Conservation (phyloP, 2,329 filamentous ascomycete genomes). For the Alternaria gansuensis region DNA sequence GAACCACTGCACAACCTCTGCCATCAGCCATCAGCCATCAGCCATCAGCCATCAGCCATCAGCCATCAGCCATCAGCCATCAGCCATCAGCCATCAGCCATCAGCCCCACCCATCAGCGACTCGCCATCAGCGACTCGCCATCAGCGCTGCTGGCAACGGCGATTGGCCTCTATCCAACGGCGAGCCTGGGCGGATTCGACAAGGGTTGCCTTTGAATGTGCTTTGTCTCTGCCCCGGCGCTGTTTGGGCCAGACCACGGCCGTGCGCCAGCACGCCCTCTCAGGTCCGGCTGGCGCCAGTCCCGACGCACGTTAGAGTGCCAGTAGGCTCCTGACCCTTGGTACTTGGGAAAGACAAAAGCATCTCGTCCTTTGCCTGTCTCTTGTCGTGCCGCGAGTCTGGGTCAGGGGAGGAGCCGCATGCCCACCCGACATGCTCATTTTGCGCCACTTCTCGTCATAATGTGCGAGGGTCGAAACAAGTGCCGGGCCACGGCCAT, state of each 20-base stretch:
- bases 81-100: no score
- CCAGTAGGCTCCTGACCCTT: conserved; percentile 42
- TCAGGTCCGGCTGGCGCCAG: conserved; percentile 47
- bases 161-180: conserved; percentile 33
- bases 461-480: conserved; percentile 11
- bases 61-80: no score
- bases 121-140: conserved; percentile 13
- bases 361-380: conserved; percentile 32
- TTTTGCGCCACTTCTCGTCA: conserved; percentile 18
- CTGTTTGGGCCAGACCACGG: conserved; percentile 47
- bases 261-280: conserved; percentile 39
- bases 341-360: conserved; percentile 49
- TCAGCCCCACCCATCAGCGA: no score
- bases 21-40: conserved; percentile 18
- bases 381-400: conserved; percentile 44
- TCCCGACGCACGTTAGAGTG: conserved; percentile 44
- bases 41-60: no score
- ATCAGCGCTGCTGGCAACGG: conserved; percentile 29
- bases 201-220: conserved; percentile 33
- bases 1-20: conserved; percentile 18
- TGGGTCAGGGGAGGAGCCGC: conserved; percentile 51
- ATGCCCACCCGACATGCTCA: conserved; percentile 27
- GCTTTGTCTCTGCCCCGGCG: conserved; percentile 47
- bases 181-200: conserved; percentile 34
- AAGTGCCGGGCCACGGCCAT: conserved; percentile 12